These are phyloP conservation scores for Boletus rubescentipes DNA, from an alignment of 768 basidiomycete species.

Conservation along the genomic window DNA sequence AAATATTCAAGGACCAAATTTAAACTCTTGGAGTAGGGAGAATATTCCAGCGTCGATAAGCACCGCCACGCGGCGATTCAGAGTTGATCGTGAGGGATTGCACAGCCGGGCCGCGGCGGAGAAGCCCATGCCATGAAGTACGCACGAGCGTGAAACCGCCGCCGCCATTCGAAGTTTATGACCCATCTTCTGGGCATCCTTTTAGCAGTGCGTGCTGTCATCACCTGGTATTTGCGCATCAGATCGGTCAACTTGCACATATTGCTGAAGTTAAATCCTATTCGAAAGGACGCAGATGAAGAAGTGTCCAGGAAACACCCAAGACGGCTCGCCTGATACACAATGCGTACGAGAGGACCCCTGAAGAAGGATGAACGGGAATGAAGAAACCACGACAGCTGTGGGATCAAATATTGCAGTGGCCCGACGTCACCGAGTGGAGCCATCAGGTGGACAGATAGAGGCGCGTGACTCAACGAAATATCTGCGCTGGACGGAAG, in stretches of 20 bases:
- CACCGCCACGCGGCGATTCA: not conserved
- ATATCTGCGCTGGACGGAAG: not conserved
- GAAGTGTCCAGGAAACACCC: not conserved
- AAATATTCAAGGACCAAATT: not conserved
- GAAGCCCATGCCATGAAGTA: not conserved
- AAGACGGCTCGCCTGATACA: too few relatives aligned
- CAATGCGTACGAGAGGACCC: not conserved
- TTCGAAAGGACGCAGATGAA: too few relatives aligned
- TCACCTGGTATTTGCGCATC: not conserved
- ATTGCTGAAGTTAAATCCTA: too few relatives aligned
- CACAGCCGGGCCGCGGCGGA: not conserved
- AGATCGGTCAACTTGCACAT: not conserved
- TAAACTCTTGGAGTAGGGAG: not conserved
- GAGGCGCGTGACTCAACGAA: not conserved
- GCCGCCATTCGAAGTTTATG: not conserved
- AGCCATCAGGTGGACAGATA: not conserved
- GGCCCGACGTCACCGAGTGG: not conserved
- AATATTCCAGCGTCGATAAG: not conserved
- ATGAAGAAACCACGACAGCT: not conserved
- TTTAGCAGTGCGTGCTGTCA: too few relatives aligned
- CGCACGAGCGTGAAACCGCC: not conserved
- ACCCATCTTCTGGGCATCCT: not conserved
- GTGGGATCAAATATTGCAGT: not conserved
- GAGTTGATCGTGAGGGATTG: not conserved
- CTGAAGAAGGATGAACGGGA: not conserved